Conservation (phyloP, 805 yeast species). For the Candida ovalis region DNA sequence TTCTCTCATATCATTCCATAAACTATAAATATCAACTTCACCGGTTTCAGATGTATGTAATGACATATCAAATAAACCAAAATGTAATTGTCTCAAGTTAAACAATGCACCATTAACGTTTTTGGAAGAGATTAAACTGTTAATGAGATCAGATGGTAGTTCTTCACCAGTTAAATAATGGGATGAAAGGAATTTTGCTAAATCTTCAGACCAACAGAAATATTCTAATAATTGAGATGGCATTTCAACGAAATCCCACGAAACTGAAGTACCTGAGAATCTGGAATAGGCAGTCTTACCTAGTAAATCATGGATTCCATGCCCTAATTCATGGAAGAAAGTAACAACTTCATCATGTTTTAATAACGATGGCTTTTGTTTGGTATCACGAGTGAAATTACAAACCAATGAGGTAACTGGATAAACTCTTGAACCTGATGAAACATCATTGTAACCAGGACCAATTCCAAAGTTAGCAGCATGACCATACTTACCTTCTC, state of each 20-base stretch:
- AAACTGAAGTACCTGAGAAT: constrained; percentile 74
- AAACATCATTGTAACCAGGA: constrained; percentile 51
- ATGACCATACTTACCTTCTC: constrained; percentile 84
- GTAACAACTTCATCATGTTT: constrained; percentile 78
- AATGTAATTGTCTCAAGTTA: constrained; percentile 72
- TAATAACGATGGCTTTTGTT: constrained; percentile 66
- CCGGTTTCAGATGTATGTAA: constrained; percentile 51
- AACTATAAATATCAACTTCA: constrained; percentile 46
- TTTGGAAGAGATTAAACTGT: constrained; percentile 58
- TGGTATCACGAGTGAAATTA: constrained; percentile 74
- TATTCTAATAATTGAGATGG: constrained; percentile 88
- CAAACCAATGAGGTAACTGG: constrained; percentile 82
- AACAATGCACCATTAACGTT: constrained; percentile 73
- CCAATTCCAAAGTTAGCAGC: constrained; percentile 77
- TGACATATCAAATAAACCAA: constrained; percentile 72
- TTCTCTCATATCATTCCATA: constrained; percentile 67
- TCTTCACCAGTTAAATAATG: constrained; percentile 59
- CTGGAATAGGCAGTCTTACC: constrained; percentile 61
- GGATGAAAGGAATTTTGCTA: constrained; percentile 54
- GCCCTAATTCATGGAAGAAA: constrained; percentile 87
- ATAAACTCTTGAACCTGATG: constrained; percentile 44
- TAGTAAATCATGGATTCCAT: constrained; percentile 77
- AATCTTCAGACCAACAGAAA: constrained; percentile 77
- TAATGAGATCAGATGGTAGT: constrained; percentile 53
- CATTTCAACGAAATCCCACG: constrained; percentile 86